Evolutionary conservation across 164 flowering plant genomes (phyloP), one percentile per base, ranked within the genome.

Genomic region (Cinnamomum chago): DNA sequence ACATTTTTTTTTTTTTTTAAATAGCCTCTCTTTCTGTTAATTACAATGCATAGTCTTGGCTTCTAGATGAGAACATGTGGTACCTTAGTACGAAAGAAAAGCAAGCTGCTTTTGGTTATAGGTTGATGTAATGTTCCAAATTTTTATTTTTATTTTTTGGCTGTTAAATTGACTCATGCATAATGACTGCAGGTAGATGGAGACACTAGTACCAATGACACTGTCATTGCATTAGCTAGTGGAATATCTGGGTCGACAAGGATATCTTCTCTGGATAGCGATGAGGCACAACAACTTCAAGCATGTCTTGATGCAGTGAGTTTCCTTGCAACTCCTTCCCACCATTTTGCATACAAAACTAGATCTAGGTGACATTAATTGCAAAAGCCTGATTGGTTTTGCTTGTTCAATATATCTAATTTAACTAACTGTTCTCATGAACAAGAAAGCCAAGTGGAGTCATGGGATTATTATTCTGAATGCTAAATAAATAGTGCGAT

Each of bases 171-270:
- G 24, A 12, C 70, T 33, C 5, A 67, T 30, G 10, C 78, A 66
- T 60, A 68, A 69, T 76, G 72, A 20, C 68, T 83, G 76, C 85
- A 95, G 99, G 98, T 96, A 30, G 99, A 96, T 88, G 99, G 99
- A 73, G 99, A 96, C 81, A 90, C 90, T 62, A 93, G 98, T 84
- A 94, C 99, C 74, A 96, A 96, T 83, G 99, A 96, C 80, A 87
- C 97, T 73, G 95, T 96, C 64, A 86, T 96, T 82, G 99, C 98
- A 70, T 85, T 96, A 83, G 98, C 99, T 66, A 96, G 99, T 83
- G 97, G 99, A 55, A 76, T 90, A 58, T 91, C 99, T 70, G 92
- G 98, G 78, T 86, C 93, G 77, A 77, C 78, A 58, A 70, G 24
- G 72, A 89, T 95, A 71, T 83, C 91, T 73, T 86, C 94, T 72